A percentile compares a stretch with the other conserved stretches of the same genome.
phyloP scores from a whole-genome alignment of 225 moss, liverwort and hornwort species.

The Anthoceros angustus region DNA sequence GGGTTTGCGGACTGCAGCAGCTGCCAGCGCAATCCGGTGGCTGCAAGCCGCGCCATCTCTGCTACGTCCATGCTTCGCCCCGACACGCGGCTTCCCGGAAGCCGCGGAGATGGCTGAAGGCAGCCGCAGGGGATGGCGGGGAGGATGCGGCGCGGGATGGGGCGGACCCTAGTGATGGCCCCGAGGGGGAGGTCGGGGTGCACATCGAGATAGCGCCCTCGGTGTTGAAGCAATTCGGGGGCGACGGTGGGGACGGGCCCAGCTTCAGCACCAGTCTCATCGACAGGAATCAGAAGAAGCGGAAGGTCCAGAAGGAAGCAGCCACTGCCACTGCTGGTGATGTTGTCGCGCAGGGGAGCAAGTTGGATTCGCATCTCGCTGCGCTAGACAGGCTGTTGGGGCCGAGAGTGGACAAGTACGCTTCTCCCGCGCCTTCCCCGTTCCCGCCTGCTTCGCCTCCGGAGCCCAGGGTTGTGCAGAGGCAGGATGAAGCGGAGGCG shows the following conservation, averaged over 20 bases:
- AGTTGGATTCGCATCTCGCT: conserved; percentile 24
- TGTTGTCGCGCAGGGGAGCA: not conserved
- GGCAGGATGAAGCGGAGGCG: not conserved
- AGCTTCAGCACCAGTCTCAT: conserved; percentile 18
- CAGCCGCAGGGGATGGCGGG: too few relatives aligned
- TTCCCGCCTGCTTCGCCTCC: not conserved
- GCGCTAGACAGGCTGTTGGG: not conserved
- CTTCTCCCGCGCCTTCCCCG: not conserved
- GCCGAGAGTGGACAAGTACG: not conserved
- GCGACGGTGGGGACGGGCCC: not conserved
- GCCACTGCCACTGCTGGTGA: not conserved
- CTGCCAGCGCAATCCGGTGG: too few relatives aligned
- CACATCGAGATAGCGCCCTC: not conserved
- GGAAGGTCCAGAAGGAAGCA: conserved; percentile 13
- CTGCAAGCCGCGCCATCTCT: too few relatives aligned
- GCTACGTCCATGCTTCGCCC: too few relatives aligned
- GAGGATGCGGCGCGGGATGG: too few relatives aligned
- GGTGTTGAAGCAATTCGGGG: not conserved
- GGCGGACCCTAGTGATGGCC: too few relatives aligned
- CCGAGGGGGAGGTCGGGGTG: not conserved
- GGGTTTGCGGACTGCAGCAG: too few relatives aligned
- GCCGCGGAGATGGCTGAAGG: too few relatives aligned
- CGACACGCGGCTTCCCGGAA: too few relatives aligned
- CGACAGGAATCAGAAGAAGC: conserved; percentile 37
- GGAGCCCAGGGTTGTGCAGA: not conserved